These are phyloP conservation scores for Entophlyctis luteolus DNA, from an alignment of 192 early-diverging fungal genomes.

Conservation along the genomic window DNA sequence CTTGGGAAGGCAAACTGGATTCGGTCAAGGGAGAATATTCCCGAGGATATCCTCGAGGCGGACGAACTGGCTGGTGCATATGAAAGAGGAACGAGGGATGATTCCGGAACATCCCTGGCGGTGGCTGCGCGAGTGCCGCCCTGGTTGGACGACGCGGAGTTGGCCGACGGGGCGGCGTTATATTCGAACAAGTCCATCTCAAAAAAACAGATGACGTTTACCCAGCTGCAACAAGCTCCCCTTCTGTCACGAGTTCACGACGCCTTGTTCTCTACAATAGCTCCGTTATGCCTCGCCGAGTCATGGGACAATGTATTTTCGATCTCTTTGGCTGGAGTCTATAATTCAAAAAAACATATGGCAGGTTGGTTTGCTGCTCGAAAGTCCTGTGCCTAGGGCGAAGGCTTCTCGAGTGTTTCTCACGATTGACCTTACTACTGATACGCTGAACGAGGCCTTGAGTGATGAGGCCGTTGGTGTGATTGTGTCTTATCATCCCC, in stretches of 20 bases:
- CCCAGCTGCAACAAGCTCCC: not conserved
- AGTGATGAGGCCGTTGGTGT: slow-evolving; percentile 72
- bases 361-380: slow-evolving; percentile 73
- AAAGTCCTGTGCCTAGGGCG: slow-evolving; percentile 76
- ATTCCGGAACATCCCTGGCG: too few relatives aligned
- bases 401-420: slow-evolving; percentile 73
- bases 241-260: not conserved
- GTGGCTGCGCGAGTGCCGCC: too few relatives aligned
- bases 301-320: slow-evolving; percentile 23
- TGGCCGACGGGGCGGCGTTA: too few relatives aligned
- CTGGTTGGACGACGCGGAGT: too few relatives aligned
- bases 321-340: not conserved
- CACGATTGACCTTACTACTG: slow-evolving; percentile 86
- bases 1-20: slow-evolving; percentile 88
- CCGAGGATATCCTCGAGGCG: too few relatives aligned
- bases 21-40: slow-evolving; percentile 82
- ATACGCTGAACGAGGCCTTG: slow-evolving; percentile 72
- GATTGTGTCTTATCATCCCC: slow-evolving; percentile 92
- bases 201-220: too few relatives aligned
- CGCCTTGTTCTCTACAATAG: not conserved
- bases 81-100: too few relatives aligned
- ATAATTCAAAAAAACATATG: not conserved
- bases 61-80: too few relatives aligned
- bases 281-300: slow-evolving; percentile 20
- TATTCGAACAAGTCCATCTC: too few relatives aligned